Evolutionary conservation across 2,329 filamentous ascomycete species (phyloP).

Genomic region (Rutstroemia sp.): DNA sequence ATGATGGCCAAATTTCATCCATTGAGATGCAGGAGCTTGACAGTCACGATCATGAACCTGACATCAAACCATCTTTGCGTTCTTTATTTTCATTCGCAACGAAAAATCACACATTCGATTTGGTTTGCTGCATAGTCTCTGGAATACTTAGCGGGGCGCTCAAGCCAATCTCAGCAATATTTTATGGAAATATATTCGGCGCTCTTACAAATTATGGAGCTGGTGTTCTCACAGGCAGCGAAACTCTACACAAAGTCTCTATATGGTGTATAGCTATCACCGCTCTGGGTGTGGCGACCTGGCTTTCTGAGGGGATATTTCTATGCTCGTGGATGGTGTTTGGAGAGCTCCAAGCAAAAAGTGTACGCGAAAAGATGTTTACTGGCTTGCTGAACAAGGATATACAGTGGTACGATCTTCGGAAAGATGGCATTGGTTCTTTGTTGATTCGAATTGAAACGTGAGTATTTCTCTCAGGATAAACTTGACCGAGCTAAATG

Average conservation of each 20-base stretch:
- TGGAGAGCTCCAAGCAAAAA: conserved; percentile 71
- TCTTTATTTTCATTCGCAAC: conserved; percentile 65
- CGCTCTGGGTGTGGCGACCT: conserved; percentile 55
- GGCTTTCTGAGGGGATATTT: conserved; percentile 59
- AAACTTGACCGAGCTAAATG: conserved; percentile 18
- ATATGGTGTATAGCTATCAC: conserved; percentile 56
- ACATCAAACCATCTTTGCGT: conserved; percentile 19
- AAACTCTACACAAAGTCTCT: conserved; percentile 49
- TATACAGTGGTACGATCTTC: conserved; percentile 74
- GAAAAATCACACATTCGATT: conserved; percentile 46
- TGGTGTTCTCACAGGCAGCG: conserved; percentile 39
- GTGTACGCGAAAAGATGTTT: conserved; percentile 59
- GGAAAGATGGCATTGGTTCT: conserved; percentile 63
- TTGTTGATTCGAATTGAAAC: conserved; percentile 66
- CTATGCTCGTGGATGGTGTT: conserved; percentile 68
- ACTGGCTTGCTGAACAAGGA: conserved; percentile 61
- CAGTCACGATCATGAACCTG: background rate
- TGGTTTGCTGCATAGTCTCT: conserved; percentile 47
- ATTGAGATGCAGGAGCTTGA: conserved; percentile 2
- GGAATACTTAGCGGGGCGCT: conserved; percentile 54
- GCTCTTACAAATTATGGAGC: conserved; percentile 59
- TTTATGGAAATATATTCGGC: conserved; percentile 71
- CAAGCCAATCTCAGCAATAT: conserved; percentile 57
- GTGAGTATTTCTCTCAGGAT: conserved; percentile 43
- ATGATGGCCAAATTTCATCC: background rate